Percentiles rank a stretch among this genome's conserved stretches.
These are phyloP conservation scores for Eimeria necatrix DNA, from an alignment of 169 alveolate species.

Conservation along the genomic window DNA sequence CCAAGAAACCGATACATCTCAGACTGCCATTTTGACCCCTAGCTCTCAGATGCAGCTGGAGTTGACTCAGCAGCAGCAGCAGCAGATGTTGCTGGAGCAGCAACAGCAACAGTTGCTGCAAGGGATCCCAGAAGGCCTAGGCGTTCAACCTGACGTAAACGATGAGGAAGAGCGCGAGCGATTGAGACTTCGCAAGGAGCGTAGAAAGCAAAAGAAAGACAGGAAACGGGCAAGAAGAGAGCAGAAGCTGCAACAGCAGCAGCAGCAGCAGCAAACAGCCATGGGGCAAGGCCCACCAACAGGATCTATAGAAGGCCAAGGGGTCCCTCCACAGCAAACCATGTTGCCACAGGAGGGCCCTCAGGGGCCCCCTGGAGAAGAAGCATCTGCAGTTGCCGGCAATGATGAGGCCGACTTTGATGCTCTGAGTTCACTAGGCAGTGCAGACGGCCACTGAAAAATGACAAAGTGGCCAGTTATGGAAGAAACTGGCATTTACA, in stretches of 20 bases:
- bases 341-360: not conserved
- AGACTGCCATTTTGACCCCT: conserved; percentile 24
- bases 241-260: conserved; percentile 52
- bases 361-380: not conserved
- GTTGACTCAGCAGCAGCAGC: conserved; percentile 51
- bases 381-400: not conserved
- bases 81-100: conserved; percentile 43
- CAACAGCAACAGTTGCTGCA: conserved; percentile 47
- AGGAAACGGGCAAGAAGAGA: conserved; percentile 59
- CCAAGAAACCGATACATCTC: conserved; percentile 44
- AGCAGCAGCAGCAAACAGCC: conserved; percentile 50
- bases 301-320: not conserved
- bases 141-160: not conserved
- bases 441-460: conserved; percentile 57
- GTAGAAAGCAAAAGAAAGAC: conserved; percentile 51
- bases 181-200: conserved; percentile 60
- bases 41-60: conserved; percentile 38
- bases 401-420: conserved; percentile 54
- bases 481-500: not conserved
- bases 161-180: conserved; percentile 71
- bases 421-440: conserved; percentile 51
- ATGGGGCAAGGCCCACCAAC: conserved; percentile 9
- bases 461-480: not conserved
- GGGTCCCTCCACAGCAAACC: not conserved
- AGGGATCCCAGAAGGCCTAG: conserved; percentile 36